Base-by-base conservation (phyloP, 441 rosid genomes). In the Kokia cookei region DNA sequence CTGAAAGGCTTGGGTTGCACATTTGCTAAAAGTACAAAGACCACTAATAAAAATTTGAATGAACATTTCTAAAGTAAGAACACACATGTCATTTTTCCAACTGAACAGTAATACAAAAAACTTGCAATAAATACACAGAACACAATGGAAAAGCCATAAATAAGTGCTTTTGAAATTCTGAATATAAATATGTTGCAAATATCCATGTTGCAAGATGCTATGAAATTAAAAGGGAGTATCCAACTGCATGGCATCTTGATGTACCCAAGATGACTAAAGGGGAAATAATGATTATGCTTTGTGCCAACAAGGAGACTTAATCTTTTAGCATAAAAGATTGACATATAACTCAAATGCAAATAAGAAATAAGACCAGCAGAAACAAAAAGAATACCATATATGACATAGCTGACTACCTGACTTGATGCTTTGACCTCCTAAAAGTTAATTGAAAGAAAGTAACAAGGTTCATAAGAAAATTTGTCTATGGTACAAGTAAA, bases 341-440 rank as follows among this genome's bases (percentile, higher is more conserved):
- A 58, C 47, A 72, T 50, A 43, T 14, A 55, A 61, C 66, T 29
- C 54, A 65, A 69, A 76, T 8, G 55, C 75, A 60, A 42, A 61
- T 51, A 54, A 3, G n/a, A 40, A 66, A 26, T n/a, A 72, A 51
- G 57, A 19, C n/a, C 71, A 69, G 51, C 65, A 76, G 14, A 82
- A 40, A 43, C 15, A 76, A 45, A 35, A 57, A 43, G 45, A 27
- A 67, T 29, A 19, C 50, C 11, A 40, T 29, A 4, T 17, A 42
- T 29, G 59, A 42, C 42, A 63, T 60, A 24, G 42, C 51, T 17
- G 63, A 73, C 64, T 73, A 76, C 27, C 62, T 64, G 53, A 59
- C 13, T 74, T 32, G 17, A 14, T 63, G 27, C 40, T 61, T 11
- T 35, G 61, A 65, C 55, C 14, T 64, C 37, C 40, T 17, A 53